Evolutionary conservation across 2,329 filamentous ascomycete species (phyloP).

Genomic region (Fusarium ambrosium): DNA sequence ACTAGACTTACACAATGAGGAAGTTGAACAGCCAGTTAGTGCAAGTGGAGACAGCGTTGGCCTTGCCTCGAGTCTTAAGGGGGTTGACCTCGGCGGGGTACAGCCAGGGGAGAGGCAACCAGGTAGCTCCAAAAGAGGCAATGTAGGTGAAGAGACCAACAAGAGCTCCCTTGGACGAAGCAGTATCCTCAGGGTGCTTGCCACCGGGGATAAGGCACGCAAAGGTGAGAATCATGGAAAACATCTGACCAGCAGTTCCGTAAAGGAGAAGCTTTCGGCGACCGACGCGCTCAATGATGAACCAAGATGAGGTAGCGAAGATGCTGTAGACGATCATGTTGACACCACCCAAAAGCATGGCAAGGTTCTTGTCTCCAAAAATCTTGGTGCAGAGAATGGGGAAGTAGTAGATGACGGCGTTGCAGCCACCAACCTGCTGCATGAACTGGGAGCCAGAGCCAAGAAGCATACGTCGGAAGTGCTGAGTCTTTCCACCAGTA

Average conservation of each 20-base stretch:
- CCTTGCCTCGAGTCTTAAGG: conserved; percentile 61
- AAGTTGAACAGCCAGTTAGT: conserved; percentile 70
- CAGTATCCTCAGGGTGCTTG: conserved; percentile 46
- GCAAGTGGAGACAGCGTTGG: conserved; percentile 69
- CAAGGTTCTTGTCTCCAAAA: conserved; percentile 55
- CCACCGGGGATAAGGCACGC: conserved; percentile 75
- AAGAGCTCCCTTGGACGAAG: conserved; percentile 75
- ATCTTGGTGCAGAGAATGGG: conserved; percentile 66
- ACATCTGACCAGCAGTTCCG: conserved; percentile 61
- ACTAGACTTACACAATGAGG: conserved; percentile 57
- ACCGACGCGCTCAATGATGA: conserved; percentile 63
- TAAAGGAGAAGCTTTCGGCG: conserved; percentile 62
- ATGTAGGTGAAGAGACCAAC: conserved; percentile 79
- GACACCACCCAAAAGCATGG: conserved; percentile 64
- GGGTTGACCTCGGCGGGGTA: conserved; percentile 69
- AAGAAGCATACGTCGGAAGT: conserved; percentile 74
- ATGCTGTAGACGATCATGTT: conserved; percentile 70
- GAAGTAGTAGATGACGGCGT: conserved; percentile 73
- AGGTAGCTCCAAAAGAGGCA: conserved; percentile 75
- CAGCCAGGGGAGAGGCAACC: conserved; percentile 74
- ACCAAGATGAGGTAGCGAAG: conserved; percentile 68
- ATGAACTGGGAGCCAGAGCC: conserved; percentile 71
- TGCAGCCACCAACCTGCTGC: conserved; percentile 72
- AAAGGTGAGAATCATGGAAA: conserved; percentile 73
- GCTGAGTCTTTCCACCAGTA: conserved; percentile 74